Percentiles rank a stretch among this genome's conserved stretches.
Evolutionary conservation across 163 green algal species (phyloP).

Genomic region (Picocystis sp.): DNA sequence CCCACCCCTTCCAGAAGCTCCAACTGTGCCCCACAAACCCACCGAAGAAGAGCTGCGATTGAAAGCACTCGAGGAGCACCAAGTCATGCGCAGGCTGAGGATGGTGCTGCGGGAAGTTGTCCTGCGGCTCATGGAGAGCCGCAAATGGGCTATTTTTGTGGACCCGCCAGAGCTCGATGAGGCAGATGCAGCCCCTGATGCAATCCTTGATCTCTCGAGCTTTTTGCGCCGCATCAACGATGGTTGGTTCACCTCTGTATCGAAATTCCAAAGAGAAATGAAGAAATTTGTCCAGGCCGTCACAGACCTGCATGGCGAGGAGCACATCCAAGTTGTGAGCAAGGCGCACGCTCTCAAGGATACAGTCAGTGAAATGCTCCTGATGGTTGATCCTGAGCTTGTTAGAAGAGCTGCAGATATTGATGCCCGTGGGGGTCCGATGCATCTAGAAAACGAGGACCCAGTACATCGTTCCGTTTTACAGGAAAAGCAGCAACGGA

Average conservation of each 20-base stretch:
- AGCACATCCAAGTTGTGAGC: slow-evolving; percentile 13
- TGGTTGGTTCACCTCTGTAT: neutral
- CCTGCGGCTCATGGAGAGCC: slow-evolving; percentile 31
- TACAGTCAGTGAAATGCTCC: slow-evolving; percentile 21
- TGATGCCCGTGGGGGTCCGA: slow-evolving; percentile 21
- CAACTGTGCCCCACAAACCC: neutral
- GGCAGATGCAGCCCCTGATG: slow-evolving; percentile 14
- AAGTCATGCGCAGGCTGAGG: slow-evolving; percentile 42
- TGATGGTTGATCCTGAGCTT: slow-evolving; percentile 25
- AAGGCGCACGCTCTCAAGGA: slow-evolving; percentile 27
- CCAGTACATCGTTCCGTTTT: too few species aligned
- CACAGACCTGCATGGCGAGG: neutral
- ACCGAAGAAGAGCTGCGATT: slow-evolving; percentile 8
- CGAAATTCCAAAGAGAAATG: neutral
- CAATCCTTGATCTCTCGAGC: slow-evolving; percentile 58
- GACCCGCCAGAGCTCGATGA: slow-evolving; percentile 20
- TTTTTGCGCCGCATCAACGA: slow-evolving; percentile 46
- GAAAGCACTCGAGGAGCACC: slow-evolving; percentile 32
- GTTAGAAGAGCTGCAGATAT: slow-evolving; percentile 27
- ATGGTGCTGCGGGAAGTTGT: slow-evolving; percentile 53
- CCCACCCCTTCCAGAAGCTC: neutral
- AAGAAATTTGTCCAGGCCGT: neutral
- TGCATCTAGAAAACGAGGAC: slow-evolving; percentile 1
- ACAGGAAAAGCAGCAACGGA: too few species aligned
- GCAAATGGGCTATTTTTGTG: slow-evolving; percentile 27